Evolutionary conservation across 768 basidiomycete genomes (phyloP).

Genomic region (Coprinopsis marcescibilis): DNA sequence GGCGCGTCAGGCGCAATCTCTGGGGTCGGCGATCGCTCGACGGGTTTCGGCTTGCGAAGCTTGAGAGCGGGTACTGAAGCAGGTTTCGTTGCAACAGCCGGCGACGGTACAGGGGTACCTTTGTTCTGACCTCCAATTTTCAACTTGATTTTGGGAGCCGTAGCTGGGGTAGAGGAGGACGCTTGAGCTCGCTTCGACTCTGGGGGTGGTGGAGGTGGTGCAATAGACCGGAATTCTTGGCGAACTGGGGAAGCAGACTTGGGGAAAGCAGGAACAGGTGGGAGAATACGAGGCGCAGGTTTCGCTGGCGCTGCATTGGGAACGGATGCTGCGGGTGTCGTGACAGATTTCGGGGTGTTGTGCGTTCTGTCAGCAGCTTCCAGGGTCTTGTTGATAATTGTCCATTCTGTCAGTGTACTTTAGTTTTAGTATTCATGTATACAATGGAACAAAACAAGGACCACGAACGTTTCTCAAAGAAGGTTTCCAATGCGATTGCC

Average conservation of each 20-base stretch:
- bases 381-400: conserved; percentile 77
- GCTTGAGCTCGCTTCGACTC: conserved; percentile 4
- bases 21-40: conserved; percentile 24
- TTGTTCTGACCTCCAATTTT: conserved; percentile 47
- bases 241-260: conserved; percentile 14
- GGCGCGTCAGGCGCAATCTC: conserved; percentile 48
- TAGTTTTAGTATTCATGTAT: too few relatives aligned
- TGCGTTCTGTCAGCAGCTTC: conserved; percentile 56
- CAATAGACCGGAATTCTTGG: not conserved
- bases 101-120: conserved; percentile 25
- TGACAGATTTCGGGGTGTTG: conserved; percentile 13
- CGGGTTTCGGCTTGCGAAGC: conserved; percentile 36
- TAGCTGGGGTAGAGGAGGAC: conserved; percentile 28
- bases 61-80: conserved; percentile 30
- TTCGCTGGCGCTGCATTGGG: conserved; percentile 7
- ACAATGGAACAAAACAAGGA: too few relatives aligned
- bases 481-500: conserved; percentile 66
- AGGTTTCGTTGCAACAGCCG: conserved; percentile 22
- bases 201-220: conserved; percentile 7
- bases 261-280: conserved; percentile 37
- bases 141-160: conserved; percentile 57
- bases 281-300: conserved; percentile 29
- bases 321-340: not conserved
- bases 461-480: conserved; percentile 86
- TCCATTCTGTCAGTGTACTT: too few relatives aligned